These are phyloP conservation scores for Chrysoporthe puriensis DNA, from an alignment of 2,329 filamentous ascomycete genomes.

Conservation along the genomic window DNA sequence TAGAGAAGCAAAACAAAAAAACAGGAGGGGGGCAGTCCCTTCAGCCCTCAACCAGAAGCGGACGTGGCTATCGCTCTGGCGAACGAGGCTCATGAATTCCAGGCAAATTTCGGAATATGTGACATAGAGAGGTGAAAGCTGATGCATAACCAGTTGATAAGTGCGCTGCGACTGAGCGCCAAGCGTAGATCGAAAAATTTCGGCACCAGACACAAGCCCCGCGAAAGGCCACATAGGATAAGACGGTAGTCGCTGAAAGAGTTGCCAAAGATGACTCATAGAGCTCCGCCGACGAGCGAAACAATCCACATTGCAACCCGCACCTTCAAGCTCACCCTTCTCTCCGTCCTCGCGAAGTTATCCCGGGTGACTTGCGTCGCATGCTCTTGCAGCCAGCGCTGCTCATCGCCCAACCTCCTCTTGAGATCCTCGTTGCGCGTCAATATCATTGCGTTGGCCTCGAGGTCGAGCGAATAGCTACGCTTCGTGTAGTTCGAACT, in stretches of 20 bases:
- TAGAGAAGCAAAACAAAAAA: background rate
- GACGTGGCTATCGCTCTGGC: background rate
- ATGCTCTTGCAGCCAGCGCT: constrained; percentile 77
- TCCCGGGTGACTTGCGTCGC: constrained; percentile 70
- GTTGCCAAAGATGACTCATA: constrained; percentile 52
- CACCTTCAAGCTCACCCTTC: constrained; percentile 84
- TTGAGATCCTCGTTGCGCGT: constrained; percentile 77
- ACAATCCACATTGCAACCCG: constrained; percentile 94
- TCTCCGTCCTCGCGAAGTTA: constrained; percentile 80
- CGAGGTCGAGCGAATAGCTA: constrained; percentile 89
- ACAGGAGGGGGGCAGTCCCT: too few relatives aligned
- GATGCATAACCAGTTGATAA: background rate
- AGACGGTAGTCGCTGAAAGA: background rate
- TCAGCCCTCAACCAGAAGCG: background rate
- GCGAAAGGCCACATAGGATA: background rate
- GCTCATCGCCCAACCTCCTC: constrained; percentile 75
- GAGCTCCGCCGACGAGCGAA: constrained; percentile 79
- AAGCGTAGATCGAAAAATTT: background rate
- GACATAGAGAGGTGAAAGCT: background rate
- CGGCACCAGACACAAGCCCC: background rate
- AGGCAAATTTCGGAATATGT: background rate
- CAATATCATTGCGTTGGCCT: constrained; percentile 84
- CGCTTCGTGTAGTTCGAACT: constrained; percentile 96
- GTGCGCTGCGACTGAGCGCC: background rate
- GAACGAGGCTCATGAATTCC: background rate